These are phyloP conservation scores for Kwoniella sp. DNA, from an alignment of 768 basidiomycete genomes.

Conservation along the genomic window DNA sequence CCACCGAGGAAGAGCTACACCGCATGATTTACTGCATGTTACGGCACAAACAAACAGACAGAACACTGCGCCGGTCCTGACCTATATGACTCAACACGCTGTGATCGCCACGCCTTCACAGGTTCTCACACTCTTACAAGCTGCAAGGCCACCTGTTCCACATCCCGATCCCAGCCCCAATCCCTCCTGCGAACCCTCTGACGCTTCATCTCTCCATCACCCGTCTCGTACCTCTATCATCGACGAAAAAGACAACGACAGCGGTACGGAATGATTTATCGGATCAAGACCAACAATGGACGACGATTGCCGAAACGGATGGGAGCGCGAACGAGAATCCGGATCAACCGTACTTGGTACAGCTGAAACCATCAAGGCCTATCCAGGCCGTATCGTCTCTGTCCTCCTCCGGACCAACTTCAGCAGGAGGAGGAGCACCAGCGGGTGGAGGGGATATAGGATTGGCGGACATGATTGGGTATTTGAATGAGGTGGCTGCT, in stretches of 20 bases:
- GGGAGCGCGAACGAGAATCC: no score
- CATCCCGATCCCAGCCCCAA: constrained; percentile 21
- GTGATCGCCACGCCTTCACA: constrained; percentile 1
- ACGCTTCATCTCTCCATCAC: constrained; percentile 33
- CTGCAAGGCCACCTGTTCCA: constrained; percentile 32
- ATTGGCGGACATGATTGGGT: constrained; percentile 31
- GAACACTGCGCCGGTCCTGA: no score
- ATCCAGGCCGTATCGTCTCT: constrained; percentile 27
- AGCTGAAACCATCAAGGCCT: constrained; percentile 36
- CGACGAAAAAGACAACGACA: no score
- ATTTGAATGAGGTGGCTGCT: constrained; percentile 36
- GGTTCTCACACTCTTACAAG: constrained; percentile 36
- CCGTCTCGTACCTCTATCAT: constrained; percentile 16
- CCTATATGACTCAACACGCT: no score
- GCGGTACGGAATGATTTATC: no score
- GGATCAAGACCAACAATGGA: neutral
- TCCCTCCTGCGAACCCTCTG: constrained; percentile 10
- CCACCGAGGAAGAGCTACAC: no score
- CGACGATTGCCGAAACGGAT: no score
- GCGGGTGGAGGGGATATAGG: constrained; percentile 27
- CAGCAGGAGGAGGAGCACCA: neutral
- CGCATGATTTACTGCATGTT: no score
- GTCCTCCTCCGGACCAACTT: neutral
- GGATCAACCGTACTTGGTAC: constrained; percentile 34
- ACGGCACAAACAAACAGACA: no score